Evolutionary conservation across 2,329 filamentous ascomycete genomes (phyloP).

Genomic region (Boeremia lycopersici): DNA sequence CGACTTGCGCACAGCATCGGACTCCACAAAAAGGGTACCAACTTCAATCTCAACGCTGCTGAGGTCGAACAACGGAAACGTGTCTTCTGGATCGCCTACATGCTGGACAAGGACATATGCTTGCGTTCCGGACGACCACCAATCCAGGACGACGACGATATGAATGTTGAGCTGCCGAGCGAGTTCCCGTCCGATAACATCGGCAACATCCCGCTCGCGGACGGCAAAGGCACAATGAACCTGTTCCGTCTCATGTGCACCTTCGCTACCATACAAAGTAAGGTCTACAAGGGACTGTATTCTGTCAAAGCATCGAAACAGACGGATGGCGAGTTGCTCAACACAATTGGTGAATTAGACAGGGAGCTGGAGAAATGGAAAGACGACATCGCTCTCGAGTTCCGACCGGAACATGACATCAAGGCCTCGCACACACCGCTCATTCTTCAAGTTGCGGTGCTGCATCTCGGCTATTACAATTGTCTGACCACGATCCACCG

Average conservation of each 20-base stretch:
- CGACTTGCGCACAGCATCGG: conserved; percentile 92
- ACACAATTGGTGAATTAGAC: conserved; percentile 94
- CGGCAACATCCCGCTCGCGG: conserved; percentile 87
- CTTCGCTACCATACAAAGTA: conserved; percentile 89
- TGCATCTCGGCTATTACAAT: conserved; percentile 98
- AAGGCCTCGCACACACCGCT: conserved; percentile 89
- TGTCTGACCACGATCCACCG: conserved; percentile 96
- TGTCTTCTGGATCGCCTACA: conserved; percentile 78
- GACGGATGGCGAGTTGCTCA: conserved; percentile 88
- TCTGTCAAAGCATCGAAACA: conserved; percentile 91
- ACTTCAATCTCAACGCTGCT: conserved; percentile 90
- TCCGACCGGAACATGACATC: conserved; percentile 96
- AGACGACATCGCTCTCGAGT: conserved; percentile 91
- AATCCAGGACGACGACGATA: conserved; percentile 77
- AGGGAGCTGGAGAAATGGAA: conserved; percentile 88
- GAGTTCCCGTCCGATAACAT: conserved; percentile 91
- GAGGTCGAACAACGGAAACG: conserved; percentile 90
- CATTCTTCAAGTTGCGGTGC: conserved; percentile 90
- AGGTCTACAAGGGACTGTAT: conserved; percentile 91
- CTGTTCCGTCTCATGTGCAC: conserved; percentile 92
- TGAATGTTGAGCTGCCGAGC: conserved; percentile 95
- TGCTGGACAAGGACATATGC: conserved; percentile 76
- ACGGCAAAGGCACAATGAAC: conserved; percentile 92
- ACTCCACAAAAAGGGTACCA: conserved; percentile 88
- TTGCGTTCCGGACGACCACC: conserved; percentile 74